Evolutionary conservation across 208 protist genomes (phyloP).

Genomic region (Trypanosomatidae sp.): DNA sequence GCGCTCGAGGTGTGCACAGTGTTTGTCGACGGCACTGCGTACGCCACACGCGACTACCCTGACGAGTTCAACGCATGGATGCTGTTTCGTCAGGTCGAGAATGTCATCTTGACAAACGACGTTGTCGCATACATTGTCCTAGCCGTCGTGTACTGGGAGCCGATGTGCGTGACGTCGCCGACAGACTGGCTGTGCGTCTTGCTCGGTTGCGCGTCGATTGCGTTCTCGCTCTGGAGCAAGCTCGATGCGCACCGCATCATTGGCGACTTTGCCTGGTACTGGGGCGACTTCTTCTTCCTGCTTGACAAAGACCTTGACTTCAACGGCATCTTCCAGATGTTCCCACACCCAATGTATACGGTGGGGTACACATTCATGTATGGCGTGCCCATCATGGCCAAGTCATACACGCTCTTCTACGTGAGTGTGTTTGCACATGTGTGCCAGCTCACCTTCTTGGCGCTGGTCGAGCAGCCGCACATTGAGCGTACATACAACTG

Average conservation of each 20-base stretch:
- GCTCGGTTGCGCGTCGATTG: constrained; percentile 47
- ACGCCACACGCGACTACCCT: constrained; percentile 33
- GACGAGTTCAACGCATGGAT: constrained; percentile 92
- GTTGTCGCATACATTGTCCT: constrained; percentile 77
- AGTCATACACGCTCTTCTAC: constrained; percentile 89
- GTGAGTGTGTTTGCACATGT: constrained; percentile 87
- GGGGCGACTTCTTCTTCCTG: constrained; percentile 95
- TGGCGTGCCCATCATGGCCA: constrained; percentile 81
- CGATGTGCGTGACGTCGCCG: constrained; percentile 12
- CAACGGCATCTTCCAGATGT: constrained; percentile 92
- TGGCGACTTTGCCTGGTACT: constrained; percentile 94
- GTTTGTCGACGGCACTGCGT: constrained; percentile 26
- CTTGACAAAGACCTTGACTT: constrained; percentile 88
- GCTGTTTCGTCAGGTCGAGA: constrained; percentile 87
- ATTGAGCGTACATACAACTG: constrained; percentile 69
- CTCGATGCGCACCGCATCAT: constrained; percentile 91
- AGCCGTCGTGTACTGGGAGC: constrained; percentile 38
- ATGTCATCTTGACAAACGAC: constrained; percentile 89
- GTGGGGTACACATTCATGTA: constrained; percentile 92
- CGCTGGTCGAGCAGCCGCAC: constrained; percentile 89
- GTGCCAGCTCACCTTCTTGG: constrained; percentile 88
- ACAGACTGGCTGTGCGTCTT: constrained; percentile 51
- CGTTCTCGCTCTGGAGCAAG: constrained; percentile 91
- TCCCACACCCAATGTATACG: constrained; percentile 94
- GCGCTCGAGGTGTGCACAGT: constrained; percentile 43